Evolutionary conservation across 495 filamentous ascomycete species (phyloP), one percentile per base, ranked within the genome.

Genomic region (Lophiostoma macrostomum): DNA sequence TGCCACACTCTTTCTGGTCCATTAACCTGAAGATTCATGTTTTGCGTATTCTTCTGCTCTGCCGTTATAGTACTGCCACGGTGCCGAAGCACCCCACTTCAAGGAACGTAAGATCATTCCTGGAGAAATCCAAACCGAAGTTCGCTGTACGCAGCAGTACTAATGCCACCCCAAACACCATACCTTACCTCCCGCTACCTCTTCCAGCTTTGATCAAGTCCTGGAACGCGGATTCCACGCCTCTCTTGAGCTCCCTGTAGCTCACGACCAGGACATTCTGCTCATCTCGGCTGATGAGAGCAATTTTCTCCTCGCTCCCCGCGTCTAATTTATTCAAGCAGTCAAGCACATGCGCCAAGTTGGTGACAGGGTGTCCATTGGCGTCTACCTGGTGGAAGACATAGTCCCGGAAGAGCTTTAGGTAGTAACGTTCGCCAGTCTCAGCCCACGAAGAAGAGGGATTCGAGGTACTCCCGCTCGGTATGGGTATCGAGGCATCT

Each of bases 371-470:
- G 18, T 86, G 83, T 11, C 87, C 89, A 52, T 88, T 77, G 22
- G 80, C 77, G 61, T 96, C 89, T 20, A 96, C 89, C 50, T 91
- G 89, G 68, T 98, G 93, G 70, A 96, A 98, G 43, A 96, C 86
- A 53, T 94, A 96, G 69, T 98, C 94, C 35, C 93, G 83, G 76
- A 97, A 96, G 27, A 98, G 76, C 70, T 94, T 94, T 46, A 97
- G 71, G 60, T 83, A 84, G 64, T 94, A 95, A n/a, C 90, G 80
- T 56, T 95, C 87, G 1, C 90, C 90, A 18, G 80, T 91, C 68
- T 95, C 90, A 12, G 87, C 85, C 90, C 90, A 97, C 41, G 63
- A 53, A 7, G 32, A 35, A 10, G 44, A 37, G 25, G 57, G 32
- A 11, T 47, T 1, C 18, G 58, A 5, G 11, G 49, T 23, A 22